Evolutionary conservation across 1,139 yeast species (phyloP).

Genomic region (Hanseniaspora gamundiae): DNA sequence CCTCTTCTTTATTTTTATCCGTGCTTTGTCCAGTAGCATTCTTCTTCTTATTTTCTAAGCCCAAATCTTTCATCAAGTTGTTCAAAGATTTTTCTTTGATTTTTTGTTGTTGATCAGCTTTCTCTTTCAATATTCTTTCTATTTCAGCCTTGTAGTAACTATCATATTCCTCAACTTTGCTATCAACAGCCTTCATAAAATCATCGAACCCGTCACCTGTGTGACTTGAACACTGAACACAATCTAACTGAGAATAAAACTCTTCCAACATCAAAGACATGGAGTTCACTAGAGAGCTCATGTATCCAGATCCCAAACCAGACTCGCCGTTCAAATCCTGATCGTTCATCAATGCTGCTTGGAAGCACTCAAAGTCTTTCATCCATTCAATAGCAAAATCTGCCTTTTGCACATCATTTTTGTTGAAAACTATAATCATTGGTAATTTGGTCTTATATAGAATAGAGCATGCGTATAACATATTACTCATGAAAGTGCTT

Average conservation of each 20-base stretch:
- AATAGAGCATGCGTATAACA: conserved; percentile 96
- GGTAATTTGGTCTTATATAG: conserved; percentile 93
- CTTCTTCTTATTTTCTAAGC: conserved; percentile 32
- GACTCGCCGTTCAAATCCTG: conserved; percentile 48
- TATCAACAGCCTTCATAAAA: conserved; percentile 68
- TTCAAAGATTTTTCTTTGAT: conserved; percentile 62
- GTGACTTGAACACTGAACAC: conserved; percentile 80
- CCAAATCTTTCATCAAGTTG: conserved; percentile 73
- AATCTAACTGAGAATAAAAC: conserved; percentile 85
- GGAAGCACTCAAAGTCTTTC: conserved; percentile 92
- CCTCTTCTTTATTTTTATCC: conserved; percentile 13
- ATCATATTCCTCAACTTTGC: conserved; percentile 80
- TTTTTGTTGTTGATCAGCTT: conserved; percentile 62
- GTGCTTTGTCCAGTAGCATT: conserved; percentile 10
- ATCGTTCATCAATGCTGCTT: conserved; percentile 56
- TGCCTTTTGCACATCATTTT: conserved; percentile 78
- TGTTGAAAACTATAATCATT: conserved; percentile 92
- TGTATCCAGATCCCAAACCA: conserved; percentile 76
- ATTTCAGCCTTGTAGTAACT: conserved; percentile 77
- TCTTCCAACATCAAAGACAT: conserved; percentile 96
- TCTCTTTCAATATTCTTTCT: conserved; percentile 65
- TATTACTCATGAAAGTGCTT: conserved; percentile 93
- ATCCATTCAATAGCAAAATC: conserved; percentile 94
- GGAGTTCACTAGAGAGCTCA: conserved; percentile 87
- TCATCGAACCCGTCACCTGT: conserved; percentile 95